Evolutionary conservation across 2,329 filamentous ascomycete species (phyloP), one percentile per base, ranked within the genome.

Genomic region (Paracoccidioides brasiliensis): DNA sequence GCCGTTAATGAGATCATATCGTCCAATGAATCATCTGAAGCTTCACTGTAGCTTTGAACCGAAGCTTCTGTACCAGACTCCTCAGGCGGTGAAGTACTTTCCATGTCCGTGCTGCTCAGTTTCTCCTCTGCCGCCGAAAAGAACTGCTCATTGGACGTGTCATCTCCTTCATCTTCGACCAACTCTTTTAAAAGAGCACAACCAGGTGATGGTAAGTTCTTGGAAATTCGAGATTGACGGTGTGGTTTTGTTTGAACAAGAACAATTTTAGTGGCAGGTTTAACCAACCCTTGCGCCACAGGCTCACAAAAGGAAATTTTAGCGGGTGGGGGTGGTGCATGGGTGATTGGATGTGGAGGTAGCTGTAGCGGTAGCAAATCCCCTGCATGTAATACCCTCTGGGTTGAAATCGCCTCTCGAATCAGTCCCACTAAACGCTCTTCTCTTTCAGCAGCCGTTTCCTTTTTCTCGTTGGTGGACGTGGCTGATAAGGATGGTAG

Each of bases 291-390:
- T 70, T 98, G 93, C 5, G 88, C 83, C 14, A 97, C 90, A 7
- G 93, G 93, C 68, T 98, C 93, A 67, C 90, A 97, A n/a, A 94
- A 82, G 50, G 88, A 83, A 58, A 97, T 87, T 71, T 86, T 90
- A 44, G 88, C 93, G 0, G 90, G 89, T 44, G 88, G 88, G 12
- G 89, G 81, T 30, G 88, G 83, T 15, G 87, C 81, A 70, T 95
- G 89, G 7, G 90, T 95, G 60, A 95, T 85, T 10, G 90, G 86
- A 70, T 96, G 90, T 2, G 89, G 72, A 5, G 79, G 77, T n/a
- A 83, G 81, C 7, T 86, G 82, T 33, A 97, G 76, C 10, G 88
- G 87, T 43, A 98, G 74, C 8, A 91, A 70, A 69, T 97, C 91
- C 22, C 90, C 90, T 0, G 83, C 78, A 64, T 96, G 93, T 10